Conservation (phyloP, 371 early-diverging fungal species). For the Haplosporangium sp. region DNA sequence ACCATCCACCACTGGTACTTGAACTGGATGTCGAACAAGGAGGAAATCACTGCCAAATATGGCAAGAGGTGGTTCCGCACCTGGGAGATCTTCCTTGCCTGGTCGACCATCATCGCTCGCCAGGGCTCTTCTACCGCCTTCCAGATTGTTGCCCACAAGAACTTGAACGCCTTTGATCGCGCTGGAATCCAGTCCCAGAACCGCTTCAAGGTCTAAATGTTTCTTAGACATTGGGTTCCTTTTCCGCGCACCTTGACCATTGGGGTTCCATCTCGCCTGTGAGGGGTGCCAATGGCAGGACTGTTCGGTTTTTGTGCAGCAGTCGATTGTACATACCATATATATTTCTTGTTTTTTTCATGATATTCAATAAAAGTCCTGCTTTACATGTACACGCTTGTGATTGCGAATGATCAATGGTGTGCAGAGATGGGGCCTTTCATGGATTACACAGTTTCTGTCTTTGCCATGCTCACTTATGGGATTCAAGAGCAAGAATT, state of each 20-base stretch:
- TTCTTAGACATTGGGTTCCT: too few relatives aligned
- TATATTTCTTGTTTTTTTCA: not conserved
- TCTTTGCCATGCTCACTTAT: too few relatives aligned
- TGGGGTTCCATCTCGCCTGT: not conserved
- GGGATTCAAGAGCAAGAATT: too few relatives aligned
- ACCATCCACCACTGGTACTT: slow-evolving; percentile 96
- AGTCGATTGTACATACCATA: slow-evolving; percentile 14
- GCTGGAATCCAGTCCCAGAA: slow-evolving; percentile 54
- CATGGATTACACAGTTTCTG: too few relatives aligned
- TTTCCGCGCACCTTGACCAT: not conserved
- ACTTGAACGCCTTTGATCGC: slow-evolving; percentile 93
- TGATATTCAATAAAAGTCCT: too few relatives aligned
- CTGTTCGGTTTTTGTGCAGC: slow-evolving; percentile 1
- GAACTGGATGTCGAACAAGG: slow-evolving; percentile 97
- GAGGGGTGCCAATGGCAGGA: not conserved
- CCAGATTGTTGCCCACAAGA: slow-evolving; percentile 97
- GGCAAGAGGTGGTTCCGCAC: slow-evolving; percentile 87
- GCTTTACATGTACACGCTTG: too few relatives aligned
- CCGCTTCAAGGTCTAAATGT: slow-evolving; percentile 29
- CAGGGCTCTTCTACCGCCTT: slow-evolving; percentile 97
- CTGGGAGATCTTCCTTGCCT: slow-evolving; percentile 97
- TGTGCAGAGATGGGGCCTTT: too few relatives aligned
- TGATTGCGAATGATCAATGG: too few relatives aligned
- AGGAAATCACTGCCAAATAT: slow-evolving; percentile 81
- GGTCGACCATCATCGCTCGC: slow-evolving; percentile 93